Base-by-base conservation (phyloP, 495 filamentous ascomycete genomes). In the Polyplosphaeria fusca region DNA sequence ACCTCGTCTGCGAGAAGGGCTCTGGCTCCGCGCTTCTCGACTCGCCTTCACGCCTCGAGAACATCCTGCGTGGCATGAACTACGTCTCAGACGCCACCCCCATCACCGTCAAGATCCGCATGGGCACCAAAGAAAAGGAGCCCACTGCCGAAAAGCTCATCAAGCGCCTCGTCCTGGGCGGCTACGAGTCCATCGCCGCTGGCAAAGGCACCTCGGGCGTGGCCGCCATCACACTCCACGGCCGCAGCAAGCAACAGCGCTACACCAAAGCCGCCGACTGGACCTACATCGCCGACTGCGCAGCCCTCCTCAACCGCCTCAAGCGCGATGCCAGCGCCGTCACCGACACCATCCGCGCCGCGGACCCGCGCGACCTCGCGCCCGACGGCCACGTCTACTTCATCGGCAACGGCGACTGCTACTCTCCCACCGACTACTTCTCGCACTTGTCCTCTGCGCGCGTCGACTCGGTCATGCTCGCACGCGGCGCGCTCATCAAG, bases 1-100 rank as follows among this genome's bases (percentile, higher is more conserved):
- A 98, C 60, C 79, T 95, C 50, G 84, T 98, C 38, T 95, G 81
- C 75, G 80, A 87, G 35, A 77, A 85, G 32, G 93, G 93, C 39
- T 88, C 89, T 19, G 93, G 93, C 2, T 96, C 92, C n/a, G 91
- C 88, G n/a, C 81, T 98, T 0, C 81, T 98, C 13, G 93, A 97
- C 56, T 76, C 82, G 35, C 86, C 79, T 37, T 79, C 80, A 24
- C 96, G 95, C 69, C 70, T 98, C 35, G 88, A 95, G 64, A 89
- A 90, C 70, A 96, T 95, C 63, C 77, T 97, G 48, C 77, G 89
- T 24, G 93, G 92, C 61, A 97, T 98, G 93, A 96, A 94, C 62
- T 80, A 83, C 24, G 89, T 97, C 1, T 93, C 88, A 7, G 81
- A 83, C 20, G 85, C 92, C 50, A 82, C 93, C 9, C 93, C 93